Conservation (phyloP, 495 filamentous ascomycete species). For the Penicillium cataractarum region DNA sequence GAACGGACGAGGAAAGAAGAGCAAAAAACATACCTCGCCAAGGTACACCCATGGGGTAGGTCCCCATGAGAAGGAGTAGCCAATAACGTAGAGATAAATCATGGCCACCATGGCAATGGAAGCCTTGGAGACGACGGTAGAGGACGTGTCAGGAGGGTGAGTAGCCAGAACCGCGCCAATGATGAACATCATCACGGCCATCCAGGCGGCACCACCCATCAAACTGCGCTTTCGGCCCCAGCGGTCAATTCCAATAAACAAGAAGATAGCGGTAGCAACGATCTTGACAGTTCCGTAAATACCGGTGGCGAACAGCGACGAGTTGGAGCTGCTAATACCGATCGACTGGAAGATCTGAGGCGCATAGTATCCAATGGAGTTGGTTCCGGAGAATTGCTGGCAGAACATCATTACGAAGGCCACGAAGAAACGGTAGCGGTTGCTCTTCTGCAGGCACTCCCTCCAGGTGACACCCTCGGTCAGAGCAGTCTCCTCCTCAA, state of each 20-base stretch:
- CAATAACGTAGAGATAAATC: constrained; percentile 59
- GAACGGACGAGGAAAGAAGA: not conserved
- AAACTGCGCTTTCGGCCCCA: constrained; percentile 69
- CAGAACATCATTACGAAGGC: constrained; percentile 54
- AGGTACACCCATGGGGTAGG: constrained; percentile 58
- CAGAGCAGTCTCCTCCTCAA: constrained; percentile 42
- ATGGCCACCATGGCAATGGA: constrained; percentile 55
- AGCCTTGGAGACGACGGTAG: constrained; percentile 35
- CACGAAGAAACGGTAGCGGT: constrained; percentile 47
- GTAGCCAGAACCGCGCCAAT: constrained; percentile 68
- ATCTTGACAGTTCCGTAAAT: constrained; percentile 59
- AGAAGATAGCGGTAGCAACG: constrained; percentile 60
- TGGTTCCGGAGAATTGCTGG: constrained; percentile 58
- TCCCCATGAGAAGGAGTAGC: constrained; percentile 47
- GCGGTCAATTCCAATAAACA: constrained; percentile 69
- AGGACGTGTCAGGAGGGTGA: constrained; percentile 41
- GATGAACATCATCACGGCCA: constrained; percentile 72
- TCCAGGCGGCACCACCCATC: constrained; percentile 69
- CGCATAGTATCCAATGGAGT: constrained; percentile 55
- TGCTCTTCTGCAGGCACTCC: constrained; percentile 42
- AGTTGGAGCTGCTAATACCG: constrained; percentile 45
- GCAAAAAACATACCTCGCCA: constrained; percentile 39
- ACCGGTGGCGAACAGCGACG: constrained; percentile 54
- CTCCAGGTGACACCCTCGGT: constrained; percentile 47
- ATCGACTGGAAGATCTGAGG: constrained; percentile 56